Base-by-base conservation (phyloP, 306 rosid genomes). In the Prunus fruticosa region DNA sequence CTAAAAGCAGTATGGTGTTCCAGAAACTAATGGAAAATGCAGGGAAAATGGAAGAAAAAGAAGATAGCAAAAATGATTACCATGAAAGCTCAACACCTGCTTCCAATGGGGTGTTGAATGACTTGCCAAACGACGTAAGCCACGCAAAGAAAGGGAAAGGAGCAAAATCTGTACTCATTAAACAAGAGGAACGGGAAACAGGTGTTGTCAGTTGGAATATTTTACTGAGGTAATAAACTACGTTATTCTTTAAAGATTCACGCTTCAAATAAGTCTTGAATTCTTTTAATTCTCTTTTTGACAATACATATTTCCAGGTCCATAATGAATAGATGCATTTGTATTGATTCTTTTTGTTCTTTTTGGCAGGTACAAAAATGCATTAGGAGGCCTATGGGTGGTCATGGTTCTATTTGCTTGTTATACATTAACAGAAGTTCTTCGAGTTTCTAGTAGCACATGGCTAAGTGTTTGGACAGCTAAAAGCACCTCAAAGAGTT, bases 21-120 rank as follows among this genome's bases (percentile, higher is more conserved):
- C 96, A 93, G 76, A 91, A 88, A 78, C 93, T 91, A 54, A 93
- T 93, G 96, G 94, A 91, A 81, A 91, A 89, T 87, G 96, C 97
- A 0, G 96, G 97, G 69, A 87, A 91, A 86, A 81, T 91, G 93
- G 97, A 90, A 74, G 82, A 81, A 74, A 80, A 76, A 13, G 69
- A 61, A 77, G 81, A 72, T 18, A 76, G 30, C 11, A 71, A 80
- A 62, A 69, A 22, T 58, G 8, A 69, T 66, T 65, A 75, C 64
- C 84, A 79, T 60, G 81, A 60, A 75, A 80, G 66, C 16, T 41
- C 72, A 54, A 46, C 25, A 47, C 76, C 91, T 41, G 75, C 74
- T 62, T 76, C 69, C 4, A 80, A 77, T 73, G 83, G 74, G 54
- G 78, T 78, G 50, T 68, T 41, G 30, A 80, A 67, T 75, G 89